phyloP scores from a whole-genome alignment of 176 grass and related monocot species.

The Aegilops bicornis region DNA sequence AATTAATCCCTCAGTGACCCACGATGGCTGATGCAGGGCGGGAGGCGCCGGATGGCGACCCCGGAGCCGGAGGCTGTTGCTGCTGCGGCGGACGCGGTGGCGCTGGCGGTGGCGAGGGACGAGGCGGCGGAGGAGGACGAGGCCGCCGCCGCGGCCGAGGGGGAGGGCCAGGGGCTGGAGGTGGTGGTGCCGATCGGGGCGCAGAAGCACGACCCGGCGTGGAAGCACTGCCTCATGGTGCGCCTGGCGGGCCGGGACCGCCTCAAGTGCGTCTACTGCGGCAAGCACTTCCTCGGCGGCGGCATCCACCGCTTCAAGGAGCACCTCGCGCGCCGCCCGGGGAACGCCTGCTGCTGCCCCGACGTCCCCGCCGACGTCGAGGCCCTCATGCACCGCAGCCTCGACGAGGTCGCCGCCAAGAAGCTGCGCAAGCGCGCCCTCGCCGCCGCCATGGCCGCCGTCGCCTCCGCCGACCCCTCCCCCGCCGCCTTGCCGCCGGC shows the following conservation, averaged over 20 bases:
- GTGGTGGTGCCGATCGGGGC: constrained; percentile 69
- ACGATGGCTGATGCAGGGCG: neutral
- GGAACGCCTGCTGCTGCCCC: constrained; percentile 89
- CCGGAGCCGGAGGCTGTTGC: too few species aligned
- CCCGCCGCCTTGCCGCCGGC: neutral
- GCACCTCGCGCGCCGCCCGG: constrained; percentile 85
- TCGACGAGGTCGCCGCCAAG: constrained; percentile 60
- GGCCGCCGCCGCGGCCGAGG: neutral
- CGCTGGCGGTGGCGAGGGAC: neutral
- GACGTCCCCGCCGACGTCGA: constrained; percentile 74
- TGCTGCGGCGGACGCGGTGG: neutral
- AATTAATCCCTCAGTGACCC: too few species aligned
- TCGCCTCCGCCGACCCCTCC: neutral
- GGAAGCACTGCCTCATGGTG: constrained; percentile 92
- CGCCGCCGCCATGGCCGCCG: constrained; percentile 14
- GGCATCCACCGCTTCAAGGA: constrained; percentile 99
- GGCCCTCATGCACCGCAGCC: constrained; percentile 65
- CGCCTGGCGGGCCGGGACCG: constrained; percentile 54
- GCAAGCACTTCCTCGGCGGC: constrained; percentile 84
- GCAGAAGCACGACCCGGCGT: constrained; percentile 93
- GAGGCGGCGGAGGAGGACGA: neutral
- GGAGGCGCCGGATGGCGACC: neutral
- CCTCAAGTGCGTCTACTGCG: constrained; percentile 86
- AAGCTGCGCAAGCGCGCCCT: constrained; percentile 64
- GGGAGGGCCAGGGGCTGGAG: constrained; percentile 1